phyloP scores from a whole-genome alignment of 371 early-diverging fungal species.

The Fennellomyces sp. region DNA sequence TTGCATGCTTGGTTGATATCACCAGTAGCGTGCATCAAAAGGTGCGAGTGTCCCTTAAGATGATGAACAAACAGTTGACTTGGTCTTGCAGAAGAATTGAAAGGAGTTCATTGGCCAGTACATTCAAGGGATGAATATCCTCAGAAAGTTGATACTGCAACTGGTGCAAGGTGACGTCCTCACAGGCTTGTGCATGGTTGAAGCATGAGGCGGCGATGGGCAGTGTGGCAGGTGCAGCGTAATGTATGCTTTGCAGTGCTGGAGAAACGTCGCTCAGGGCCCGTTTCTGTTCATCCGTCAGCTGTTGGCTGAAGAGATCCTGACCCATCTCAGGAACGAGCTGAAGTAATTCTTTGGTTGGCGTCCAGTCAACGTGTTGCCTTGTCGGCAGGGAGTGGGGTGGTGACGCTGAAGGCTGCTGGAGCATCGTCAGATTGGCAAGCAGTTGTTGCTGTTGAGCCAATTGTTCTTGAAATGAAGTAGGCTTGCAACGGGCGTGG shows the following conservation, averaged over 20 bases:
- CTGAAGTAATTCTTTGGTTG: background rate
- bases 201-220: conserved; percentile 5
- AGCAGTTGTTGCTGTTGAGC: too few species aligned
- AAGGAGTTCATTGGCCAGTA: conserved; percentile 4
- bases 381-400: background rate
- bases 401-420: too few species aligned
- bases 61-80: background rate
- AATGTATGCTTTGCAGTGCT: background rate
- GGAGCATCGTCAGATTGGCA: too few species aligned
- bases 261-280: conserved; percentile 17
- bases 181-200: conserved; percentile 5
- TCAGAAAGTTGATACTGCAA: conserved; percentile 20
- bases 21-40: background rate
- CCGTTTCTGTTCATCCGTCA: conserved; percentile 8
- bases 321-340: background rate
- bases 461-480: too few species aligned
- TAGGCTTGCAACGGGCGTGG: too few species aligned
- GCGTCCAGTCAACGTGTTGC: conserved; percentile 8
- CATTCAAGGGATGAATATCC: conserved; percentile 13
- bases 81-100: background rate
- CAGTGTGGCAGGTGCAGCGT: conserved; percentile 11
- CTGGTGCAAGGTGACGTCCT: conserved; percentile 8
- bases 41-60: background rate
- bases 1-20: conserved; percentile 10
- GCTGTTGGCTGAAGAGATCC: background rate